Evolutionary conservation across 805 yeast genomes (phyloP).

Genomic region (Monosporozyma aquatica): DNA sequence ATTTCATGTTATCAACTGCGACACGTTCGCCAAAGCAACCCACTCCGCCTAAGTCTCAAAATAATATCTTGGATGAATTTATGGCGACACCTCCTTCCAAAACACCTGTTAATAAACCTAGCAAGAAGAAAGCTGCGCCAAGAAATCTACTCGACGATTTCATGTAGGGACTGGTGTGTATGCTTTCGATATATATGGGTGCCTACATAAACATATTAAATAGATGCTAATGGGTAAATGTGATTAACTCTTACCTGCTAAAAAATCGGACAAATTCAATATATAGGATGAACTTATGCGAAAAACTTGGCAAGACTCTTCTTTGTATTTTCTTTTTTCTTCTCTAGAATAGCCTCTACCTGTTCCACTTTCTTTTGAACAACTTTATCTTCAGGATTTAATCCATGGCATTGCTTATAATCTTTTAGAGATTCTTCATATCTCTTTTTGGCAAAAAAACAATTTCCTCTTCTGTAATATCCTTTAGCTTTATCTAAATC

Average conservation of each 20-base stretch:
- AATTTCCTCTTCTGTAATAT: conserved; percentile 45
- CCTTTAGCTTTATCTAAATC: conserved; percentile 48
- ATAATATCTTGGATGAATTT: conserved; percentile 6
- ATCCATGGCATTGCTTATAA: conserved; percentile 35
- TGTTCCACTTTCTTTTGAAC: conserved; percentile 38
- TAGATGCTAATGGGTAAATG: background rate
- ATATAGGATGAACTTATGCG: conserved; percentile 7
- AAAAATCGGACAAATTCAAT: no score
- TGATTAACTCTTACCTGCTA: no score
- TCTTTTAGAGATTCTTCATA: conserved; percentile 42
- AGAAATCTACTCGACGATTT: conserved; percentile 28
- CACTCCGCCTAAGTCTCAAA: background rate
- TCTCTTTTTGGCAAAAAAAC: conserved; percentile 37
- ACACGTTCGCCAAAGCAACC: background rate
- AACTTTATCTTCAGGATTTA: conserved; percentile 42
- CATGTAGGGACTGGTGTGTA: conserved; percentile 22
- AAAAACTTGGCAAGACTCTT: conserved; percentile 59
- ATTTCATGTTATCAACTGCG: conserved; percentile 1
- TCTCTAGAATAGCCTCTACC: conserved; percentile 35
- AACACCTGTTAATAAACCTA: background rate
- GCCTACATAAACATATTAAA: no score
- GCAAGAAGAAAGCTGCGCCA: conserved; percentile 11
- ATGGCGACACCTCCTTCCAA: background rate
- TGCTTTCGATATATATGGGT: no score
- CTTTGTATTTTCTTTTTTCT: conserved; percentile 41